Conservation (phyloP, 495 filamentous ascomycete genomes). For the Xylaria nigripes region DNA sequence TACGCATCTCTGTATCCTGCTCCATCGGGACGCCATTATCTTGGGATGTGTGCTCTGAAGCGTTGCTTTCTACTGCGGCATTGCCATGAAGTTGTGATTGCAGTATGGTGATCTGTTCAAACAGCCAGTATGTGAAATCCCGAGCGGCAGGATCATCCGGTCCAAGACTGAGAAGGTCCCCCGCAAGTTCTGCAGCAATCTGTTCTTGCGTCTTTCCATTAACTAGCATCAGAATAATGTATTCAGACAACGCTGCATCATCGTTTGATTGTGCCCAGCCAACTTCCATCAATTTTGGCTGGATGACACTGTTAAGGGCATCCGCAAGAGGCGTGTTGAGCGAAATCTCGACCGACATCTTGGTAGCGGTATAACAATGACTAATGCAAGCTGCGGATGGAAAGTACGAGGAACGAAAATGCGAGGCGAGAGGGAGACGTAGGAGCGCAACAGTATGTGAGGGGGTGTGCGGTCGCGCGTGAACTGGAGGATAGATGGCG, state of each 20-base stretch:
- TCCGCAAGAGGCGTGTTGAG: slow-evolving; percentile 73
- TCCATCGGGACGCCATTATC: slow-evolving; percentile 25
- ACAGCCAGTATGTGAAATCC: slow-evolving; percentile 86
- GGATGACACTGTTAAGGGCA: slow-evolving; percentile 68
- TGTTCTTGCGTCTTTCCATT: slow-evolving; percentile 88
- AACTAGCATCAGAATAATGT: slow-evolving; percentile 91
- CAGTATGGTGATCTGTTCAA: slow-evolving; percentile 67
- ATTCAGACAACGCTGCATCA: slow-evolving; percentile 85
- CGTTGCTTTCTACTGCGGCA: slow-evolving; percentile 14
- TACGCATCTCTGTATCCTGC: slow-evolving; percentile 61
- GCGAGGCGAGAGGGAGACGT: neutral
- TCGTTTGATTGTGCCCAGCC: slow-evolving; percentile 76
- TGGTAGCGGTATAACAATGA: slow-evolving; percentile 1
- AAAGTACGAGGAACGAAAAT: neutral
- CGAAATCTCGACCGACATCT: slow-evolving; percentile 65
- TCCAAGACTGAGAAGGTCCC: slow-evolving; percentile 74
- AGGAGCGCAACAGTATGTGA: neutral
- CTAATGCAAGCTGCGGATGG: neutral
- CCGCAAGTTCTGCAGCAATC: slow-evolving; percentile 80
- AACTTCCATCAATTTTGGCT: slow-evolving; percentile 90
- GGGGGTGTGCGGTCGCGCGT: slow-evolving; percentile 4
- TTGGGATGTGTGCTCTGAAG: slow-evolving; percentile 10
- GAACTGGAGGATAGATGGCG: neutral
- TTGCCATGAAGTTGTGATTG: slow-evolving; percentile 53
- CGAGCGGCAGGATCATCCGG: slow-evolving; percentile 75